Conservation (phyloP, 495 filamentous ascomycete species). For the Penicillium daleae region DNA sequence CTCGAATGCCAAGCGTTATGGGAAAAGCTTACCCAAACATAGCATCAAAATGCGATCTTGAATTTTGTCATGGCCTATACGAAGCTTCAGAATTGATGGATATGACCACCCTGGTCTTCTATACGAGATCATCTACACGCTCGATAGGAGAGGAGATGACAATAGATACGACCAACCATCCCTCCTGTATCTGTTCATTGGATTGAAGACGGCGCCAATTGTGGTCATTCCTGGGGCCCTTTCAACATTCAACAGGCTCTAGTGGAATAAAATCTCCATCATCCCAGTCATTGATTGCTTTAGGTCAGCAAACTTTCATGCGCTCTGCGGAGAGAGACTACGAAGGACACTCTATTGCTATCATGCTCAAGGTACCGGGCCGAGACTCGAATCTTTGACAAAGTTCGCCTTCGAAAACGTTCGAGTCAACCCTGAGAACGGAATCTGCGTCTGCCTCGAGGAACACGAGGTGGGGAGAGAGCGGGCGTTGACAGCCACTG, state of each 20-base stretch:
- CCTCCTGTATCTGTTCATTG: not conserved
- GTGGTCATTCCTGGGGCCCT: not conserved
- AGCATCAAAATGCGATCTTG: not conserved
- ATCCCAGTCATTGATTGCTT: too few species aligned
- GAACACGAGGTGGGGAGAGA: not conserved
- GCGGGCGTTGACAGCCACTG: not conserved
- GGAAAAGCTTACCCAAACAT: not conserved
- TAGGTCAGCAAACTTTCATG: not conserved
- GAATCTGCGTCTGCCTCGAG: not conserved
- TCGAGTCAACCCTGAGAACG: not conserved
- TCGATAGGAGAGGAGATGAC: slow-evolving; percentile 2
- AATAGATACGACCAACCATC: not conserved
- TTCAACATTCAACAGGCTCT: not conserved
- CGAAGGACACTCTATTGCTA: not conserved
- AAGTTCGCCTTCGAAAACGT: not conserved
- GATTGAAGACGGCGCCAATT: not conserved
- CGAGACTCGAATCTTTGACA: not conserved
- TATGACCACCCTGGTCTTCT: not conserved
- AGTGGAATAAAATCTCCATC: too few species aligned
- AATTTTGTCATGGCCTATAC: not conserved
- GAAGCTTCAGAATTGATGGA: not conserved
- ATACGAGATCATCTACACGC: not conserved
- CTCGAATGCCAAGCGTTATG: not conserved
- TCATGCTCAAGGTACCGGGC: not conserved
- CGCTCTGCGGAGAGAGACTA: not conserved